A percentile compares a stretch with the other conserved stretches of the same genome.
Conservation (phyloP, 2,329 filamentous ascomycete species). For the Fonsecaea pugnacius region DNA sequence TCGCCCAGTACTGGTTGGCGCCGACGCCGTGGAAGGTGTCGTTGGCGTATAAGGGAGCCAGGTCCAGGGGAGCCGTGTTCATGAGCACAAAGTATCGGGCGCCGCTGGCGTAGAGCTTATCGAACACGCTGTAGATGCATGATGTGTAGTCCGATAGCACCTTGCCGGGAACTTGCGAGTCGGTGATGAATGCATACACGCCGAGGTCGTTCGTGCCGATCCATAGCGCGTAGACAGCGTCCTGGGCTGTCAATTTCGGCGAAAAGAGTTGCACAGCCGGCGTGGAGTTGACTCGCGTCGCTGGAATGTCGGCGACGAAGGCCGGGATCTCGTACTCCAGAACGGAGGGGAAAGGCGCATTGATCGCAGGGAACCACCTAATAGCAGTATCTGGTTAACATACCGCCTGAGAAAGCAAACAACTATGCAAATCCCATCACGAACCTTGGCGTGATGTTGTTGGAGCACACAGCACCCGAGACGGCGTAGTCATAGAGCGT, state of each 20-base stretch:
- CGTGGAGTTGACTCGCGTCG: slow-evolving; percentile 29
- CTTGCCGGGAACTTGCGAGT: slow-evolving; percentile 63
- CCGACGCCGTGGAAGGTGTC: slow-evolving; percentile 51
- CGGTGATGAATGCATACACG: slow-evolving; percentile 66
- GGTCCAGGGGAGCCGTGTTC: slow-evolving; percentile 69
- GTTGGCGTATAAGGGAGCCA: slow-evolving; percentile 68
- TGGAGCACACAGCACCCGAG: slow-evolving; percentile 72
- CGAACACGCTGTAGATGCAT: slow-evolving; percentile 69
- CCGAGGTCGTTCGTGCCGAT: slow-evolving; percentile 83
- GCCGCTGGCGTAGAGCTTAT: slow-evolving; percentile 67
- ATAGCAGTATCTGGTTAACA: slow-evolving; percentile 4
- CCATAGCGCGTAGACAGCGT: slow-evolving; percentile 72
- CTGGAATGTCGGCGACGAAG: slow-evolving; percentile 55
- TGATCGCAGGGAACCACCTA: slow-evolving; percentile 57
- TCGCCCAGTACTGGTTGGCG: slow-evolving; percentile 53
- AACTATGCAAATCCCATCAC: background rate
- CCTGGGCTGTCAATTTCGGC: slow-evolving; percentile 24
- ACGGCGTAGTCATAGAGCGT: slow-evolving; percentile 71
- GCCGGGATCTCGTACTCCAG: slow-evolving; percentile 65
- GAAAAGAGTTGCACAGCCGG: slow-evolving; percentile 28
- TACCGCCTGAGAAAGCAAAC: background rate
- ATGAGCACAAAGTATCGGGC: slow-evolving; percentile 73
- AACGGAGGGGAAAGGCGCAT: slow-evolving; percentile 64
- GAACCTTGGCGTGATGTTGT: slow-evolving; percentile 60
- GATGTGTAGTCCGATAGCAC: slow-evolving; percentile 68